Conservation (phyloP, 495 filamentous ascomycete species). For the Xylona heveae region DNA sequence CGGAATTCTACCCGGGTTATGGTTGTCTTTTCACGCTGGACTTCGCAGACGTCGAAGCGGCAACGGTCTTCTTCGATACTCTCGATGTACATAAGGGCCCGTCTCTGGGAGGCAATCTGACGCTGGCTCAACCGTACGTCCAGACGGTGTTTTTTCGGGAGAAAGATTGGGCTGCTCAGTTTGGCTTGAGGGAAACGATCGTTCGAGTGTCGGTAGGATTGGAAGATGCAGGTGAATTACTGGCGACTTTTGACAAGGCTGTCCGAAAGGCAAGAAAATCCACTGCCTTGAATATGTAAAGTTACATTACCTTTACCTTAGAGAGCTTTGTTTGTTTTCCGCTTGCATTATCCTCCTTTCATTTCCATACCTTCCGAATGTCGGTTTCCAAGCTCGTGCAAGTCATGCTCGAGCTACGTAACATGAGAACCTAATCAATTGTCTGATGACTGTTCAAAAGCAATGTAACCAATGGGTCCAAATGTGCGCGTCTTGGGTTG, state of each 20-base stretch:
- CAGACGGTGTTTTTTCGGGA: slow-evolving; percentile 15
- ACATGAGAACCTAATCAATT: too few species aligned
- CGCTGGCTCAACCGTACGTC: slow-evolving; percentile 20
- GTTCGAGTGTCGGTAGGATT: slow-evolving; percentile 20
- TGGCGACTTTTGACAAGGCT: slow-evolving; percentile 16
- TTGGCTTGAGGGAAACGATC: slow-evolving; percentile 13
- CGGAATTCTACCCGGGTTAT: slow-evolving; percentile 16
- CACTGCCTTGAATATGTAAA: too few species aligned
- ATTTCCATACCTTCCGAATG: too few species aligned
- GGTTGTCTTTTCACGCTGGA: slow-evolving; percentile 20
- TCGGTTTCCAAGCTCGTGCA: too few species aligned
- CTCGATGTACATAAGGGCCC: slow-evolving; percentile 21
- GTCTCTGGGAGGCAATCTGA: slow-evolving; percentile 25
- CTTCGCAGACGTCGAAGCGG: slow-evolving; percentile 14
- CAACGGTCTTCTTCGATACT: slow-evolving; percentile 20
- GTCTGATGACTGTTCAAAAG: too few species aligned
- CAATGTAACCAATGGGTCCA: too few species aligned
- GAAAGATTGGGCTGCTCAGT: slow-evolving; percentile 9
- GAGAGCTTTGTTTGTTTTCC: too few species aligned
- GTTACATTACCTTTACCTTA: too few species aligned
- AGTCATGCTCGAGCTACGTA: too few species aligned
- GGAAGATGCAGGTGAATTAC: slow-evolving; percentile 17
- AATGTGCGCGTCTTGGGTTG: too few species aligned
- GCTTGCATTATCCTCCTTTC: too few species aligned
- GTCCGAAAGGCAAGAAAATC: too few species aligned